Conservation (phyloP, 2,329 filamentous ascomycete species). For the Cytospora mali region DNA sequence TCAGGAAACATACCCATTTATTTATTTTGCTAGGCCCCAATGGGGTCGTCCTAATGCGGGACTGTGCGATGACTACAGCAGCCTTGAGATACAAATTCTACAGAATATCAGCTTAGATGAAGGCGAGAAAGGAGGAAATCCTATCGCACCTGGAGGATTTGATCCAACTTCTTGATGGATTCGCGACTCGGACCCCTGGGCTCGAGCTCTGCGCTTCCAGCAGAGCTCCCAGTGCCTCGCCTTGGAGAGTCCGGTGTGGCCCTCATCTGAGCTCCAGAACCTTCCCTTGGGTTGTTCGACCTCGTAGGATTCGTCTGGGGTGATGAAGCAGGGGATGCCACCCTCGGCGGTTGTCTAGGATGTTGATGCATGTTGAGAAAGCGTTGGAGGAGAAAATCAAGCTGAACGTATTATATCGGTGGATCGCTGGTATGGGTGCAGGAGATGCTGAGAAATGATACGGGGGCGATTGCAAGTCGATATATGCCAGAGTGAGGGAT, state of each 20-base stretch:
- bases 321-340: slow-evolving; percentile 72
- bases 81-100: slow-evolving; percentile 93
- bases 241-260: slow-evolving; percentile 45
- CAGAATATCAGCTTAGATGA: slow-evolving; percentile 18
- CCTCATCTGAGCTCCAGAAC: slow-evolving; percentile 40
- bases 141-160: slow-evolving; percentile 78
- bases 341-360: slow-evolving; percentile 72
- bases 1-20: slow-evolving; percentile 72
- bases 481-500: background rate
- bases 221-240: slow-evolving; percentile 49
- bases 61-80: slow-evolving; percentile 79
- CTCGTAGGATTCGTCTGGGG: slow-evolving; percentile 72
- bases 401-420: slow-evolving; percentile 23
- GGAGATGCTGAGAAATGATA: background rate
- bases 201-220: slow-evolving; percentile 49
- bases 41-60: slow-evolving; percentile 71
- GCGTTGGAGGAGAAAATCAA: slow-evolving; percentile 19
- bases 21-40: slow-evolving; percentile 66
- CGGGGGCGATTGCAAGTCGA: background rate
- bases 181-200: slow-evolving; percentile 61
- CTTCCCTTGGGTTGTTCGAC: slow-evolving; percentile 76
- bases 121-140: background rate
- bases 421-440: slow-evolving; percentile 6
- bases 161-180: slow-evolving; percentile 78
- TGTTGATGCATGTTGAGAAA: slow-evolving; percentile 80